Evolutionary conservation across 805 yeast species (phyloP).

Genomic region (Schwanniomyces occidentalis): DNA sequence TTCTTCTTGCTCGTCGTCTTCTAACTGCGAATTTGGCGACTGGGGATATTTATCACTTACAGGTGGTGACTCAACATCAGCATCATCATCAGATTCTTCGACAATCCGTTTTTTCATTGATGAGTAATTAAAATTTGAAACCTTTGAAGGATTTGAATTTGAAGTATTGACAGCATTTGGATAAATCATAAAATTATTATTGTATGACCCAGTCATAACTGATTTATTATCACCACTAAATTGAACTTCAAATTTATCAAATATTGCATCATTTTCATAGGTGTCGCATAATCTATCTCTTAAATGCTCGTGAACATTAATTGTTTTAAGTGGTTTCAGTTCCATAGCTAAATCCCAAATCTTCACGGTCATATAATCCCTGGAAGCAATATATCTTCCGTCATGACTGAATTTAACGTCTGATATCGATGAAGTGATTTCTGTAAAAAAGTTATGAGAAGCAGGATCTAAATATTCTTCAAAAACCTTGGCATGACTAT

Average conservation of each 20-base stretch:
- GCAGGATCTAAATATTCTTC: conserved; percentile 94
- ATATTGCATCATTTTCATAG: conserved; percentile 96
- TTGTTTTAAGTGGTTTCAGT: conserved; percentile 88
- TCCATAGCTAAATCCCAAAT: conserved; percentile 99
- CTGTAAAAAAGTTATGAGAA: conserved; percentile 93
- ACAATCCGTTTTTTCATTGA: conserved; percentile 12
- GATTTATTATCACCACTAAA: conserved; percentile 90
- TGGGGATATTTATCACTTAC: conserved; percentile 26
- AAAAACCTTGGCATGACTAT: conserved; percentile 78
- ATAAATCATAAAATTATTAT: conserved; percentile 95
- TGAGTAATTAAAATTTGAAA: conserved; percentile 14
- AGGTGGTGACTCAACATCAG: conserved; percentile 28
- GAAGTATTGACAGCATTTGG: conserved; percentile 65
- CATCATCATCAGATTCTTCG: conserved; percentile 22
- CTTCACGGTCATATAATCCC: conserved; percentile 96
- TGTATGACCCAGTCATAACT: conserved; percentile 96
- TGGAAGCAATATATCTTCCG: conserved; percentile 92
- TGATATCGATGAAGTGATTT: conserved; percentile 89
- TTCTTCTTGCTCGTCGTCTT: conserved; percentile 47
- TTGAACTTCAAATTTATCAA: conserved; percentile 96
- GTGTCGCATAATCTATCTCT: conserved; percentile 94
- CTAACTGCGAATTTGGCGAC: conserved; percentile 32
- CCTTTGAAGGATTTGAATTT: conserved; percentile 2
- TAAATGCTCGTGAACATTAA: conserved; percentile 92
- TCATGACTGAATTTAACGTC: conserved; percentile 91